Evolutionary conservation across 78 protist species (phyloP).

Genomic region (Dictyostelium purpureum): DNA sequence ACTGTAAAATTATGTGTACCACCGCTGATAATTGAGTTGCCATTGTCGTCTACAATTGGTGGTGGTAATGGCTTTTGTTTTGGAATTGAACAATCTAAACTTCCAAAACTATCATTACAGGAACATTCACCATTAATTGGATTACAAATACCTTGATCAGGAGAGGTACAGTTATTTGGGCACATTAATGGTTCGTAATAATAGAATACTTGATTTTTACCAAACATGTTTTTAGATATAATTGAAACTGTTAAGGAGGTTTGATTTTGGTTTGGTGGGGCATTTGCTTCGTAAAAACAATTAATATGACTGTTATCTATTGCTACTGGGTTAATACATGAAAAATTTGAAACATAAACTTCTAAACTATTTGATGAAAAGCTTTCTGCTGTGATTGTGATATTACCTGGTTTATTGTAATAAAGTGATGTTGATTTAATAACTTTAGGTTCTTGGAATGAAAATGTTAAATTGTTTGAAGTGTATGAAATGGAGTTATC

Average conservation of each 20-base stretch:
- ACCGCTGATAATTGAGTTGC: slow-evolving; percentile 3
- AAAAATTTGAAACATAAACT: background rate
- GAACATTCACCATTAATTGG: background rate
- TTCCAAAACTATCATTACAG: background rate
- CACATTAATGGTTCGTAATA: background rate
- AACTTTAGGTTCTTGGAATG: background rate
- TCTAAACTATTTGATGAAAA: background rate
- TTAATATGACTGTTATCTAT: background rate
- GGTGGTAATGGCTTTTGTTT: background rate
- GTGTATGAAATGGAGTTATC: background rate
- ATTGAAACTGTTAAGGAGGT: background rate
- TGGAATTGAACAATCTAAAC: slow-evolving; percentile 2
- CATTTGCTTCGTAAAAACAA: background rate
- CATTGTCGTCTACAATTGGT: slow-evolving; percentile 13
- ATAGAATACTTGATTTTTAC: slow-evolving; percentile 20
- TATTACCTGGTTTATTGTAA: background rate
- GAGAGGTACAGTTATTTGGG: background rate
- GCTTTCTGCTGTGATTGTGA: background rate
- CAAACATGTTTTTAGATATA: background rate
- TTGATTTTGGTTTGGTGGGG: background rate
- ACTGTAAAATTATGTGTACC: slow-evolving; percentile 20
- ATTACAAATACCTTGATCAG: slow-evolving; percentile 23
- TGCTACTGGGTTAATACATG: background rate
- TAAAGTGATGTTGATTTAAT: background rate
- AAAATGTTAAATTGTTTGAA: background rate